Base-by-base conservation (phyloP, 169 alveolate genomes). In the Pseudocohnilembus persalinus region DNA sequence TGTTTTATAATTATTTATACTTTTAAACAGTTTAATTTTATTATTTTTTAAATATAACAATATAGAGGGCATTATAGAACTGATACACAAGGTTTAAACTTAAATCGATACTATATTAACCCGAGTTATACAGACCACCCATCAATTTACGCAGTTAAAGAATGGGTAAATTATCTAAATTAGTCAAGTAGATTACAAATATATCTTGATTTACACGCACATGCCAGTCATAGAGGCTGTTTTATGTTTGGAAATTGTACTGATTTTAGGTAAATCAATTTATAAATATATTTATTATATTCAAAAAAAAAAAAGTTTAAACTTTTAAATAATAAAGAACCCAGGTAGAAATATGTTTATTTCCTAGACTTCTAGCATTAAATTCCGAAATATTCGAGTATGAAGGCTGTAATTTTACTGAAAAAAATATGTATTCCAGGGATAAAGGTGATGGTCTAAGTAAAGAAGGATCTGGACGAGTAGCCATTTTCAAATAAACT, bases 121-220 rank as follows among this genome's bases (percentile, higher is more conserved):
- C 97, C 98, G 24, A 82, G 84, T 72, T 85, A 77, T 49, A 73
- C 84, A 49, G 85, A 74, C 27, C 93, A 94, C 29, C 98, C 98
- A 26, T 92, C 95, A 64, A 94, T 94, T 29, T 95, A 76, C 83
- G 96, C 96, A 0, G 88, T 95, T 1, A 92, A 92, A 65, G 90
- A 90, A 82, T 93, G 93, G 49, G 73, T 95, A 73, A 87, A 94
- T 80, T 83, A 86, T 74, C 88, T 91, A n/a, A n/a, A 87, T 68
- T 74, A 88, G 29, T 87, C 85, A 29, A 93, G 92, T 31, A 89
- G 90, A 77, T 64, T 96, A 29, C 84, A 92, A 73, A 88, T 87
- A 77, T 96, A 96, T 91, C 34, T 95, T 49, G 98, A 97, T 89
- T 83, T 95, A 35, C 98, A 97, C 84, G 98, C 97, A 11, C 98